Evolutionary conservation across 2,329 filamentous ascomycete genomes (phyloP), one percentile per base, ranked within the genome.

Genomic region (Fusarium longipes): DNA sequence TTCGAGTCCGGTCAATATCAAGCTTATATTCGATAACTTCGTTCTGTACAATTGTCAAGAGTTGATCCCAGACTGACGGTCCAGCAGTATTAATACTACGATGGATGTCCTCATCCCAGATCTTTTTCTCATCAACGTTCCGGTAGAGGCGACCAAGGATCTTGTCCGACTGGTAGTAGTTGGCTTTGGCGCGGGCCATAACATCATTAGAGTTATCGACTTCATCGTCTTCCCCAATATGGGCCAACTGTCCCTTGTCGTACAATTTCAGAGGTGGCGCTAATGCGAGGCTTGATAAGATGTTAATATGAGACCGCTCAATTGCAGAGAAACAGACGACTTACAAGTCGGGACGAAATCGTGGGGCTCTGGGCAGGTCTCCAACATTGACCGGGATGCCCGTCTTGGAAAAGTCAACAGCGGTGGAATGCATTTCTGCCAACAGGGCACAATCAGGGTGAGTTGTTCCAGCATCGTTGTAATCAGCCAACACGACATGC

Each of bases 331-430:
- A 10, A 9, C 4, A 11, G 20, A 24, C 8, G 9, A 79, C 83
- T 79, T 73, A 87, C 84, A 88, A 88, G 65, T 89, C 86, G 0
- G 86, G 86, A 1, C 85, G 80, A 36, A 72, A 81, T 10, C 70
- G 76, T 6, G 74, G 76, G 12, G 77, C 56, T 18, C 66, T 77
- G 1, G 82, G 84, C 17, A 88, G 76, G 2, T 79, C 70, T 0
- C 62, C 74, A 33, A 85, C 73, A 8, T 84, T 77, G 8, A 88
- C 87, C 0, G 83, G 76, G 25, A 90, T 86, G 0, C 92, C 92
- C 0, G 90, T 91, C 76, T 93, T 93, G 5, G 90, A 91, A 70
- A 91, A 93, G 74, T 93, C 91, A 0, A 93, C 91, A 0, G 89
- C 91, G 0, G 84, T 88, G 0, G 91, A 93, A 67, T 91, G 88